These are phyloP conservation scores for Ceratonia siliqua DNA, from an alignment of 306 rosid genomes.

Conservation along the genomic window DNA sequence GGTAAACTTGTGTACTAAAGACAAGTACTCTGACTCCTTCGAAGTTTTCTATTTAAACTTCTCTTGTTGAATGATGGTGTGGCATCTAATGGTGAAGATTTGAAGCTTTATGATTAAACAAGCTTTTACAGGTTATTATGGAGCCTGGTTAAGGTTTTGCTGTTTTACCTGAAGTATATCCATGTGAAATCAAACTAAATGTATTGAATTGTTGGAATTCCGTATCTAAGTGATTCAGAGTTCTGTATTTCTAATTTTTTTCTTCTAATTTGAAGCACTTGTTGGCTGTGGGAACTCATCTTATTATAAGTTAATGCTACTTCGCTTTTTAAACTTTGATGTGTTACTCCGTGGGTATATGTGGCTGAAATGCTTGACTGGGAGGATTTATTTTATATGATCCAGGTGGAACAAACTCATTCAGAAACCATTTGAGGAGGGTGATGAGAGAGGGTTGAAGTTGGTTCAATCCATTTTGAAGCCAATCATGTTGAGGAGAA, in stretches of 20 bases:
- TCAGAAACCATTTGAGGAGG: conserved; percentile 96
- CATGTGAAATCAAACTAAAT: conserved; percentile 13
- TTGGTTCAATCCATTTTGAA: conserved; percentile 91
- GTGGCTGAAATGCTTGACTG: conserved; percentile 28
- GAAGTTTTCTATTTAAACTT: conserved; percentile 10
- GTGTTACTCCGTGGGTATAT: conserved; percentile 26
- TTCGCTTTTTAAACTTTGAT: conserved; percentile 17
- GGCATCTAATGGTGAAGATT: neutral
- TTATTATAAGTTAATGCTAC: conserved; percentile 7
- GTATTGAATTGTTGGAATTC: neutral
- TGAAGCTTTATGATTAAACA: neutral
- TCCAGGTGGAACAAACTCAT: conserved; percentile 96
- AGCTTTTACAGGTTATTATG: neutral
- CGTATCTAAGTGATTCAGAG: neutral
- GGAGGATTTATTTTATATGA: conserved; percentile 34
- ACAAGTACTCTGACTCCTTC: conserved; percentile 16
- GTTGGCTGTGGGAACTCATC: neutral
- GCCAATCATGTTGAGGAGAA: conserved; percentile 94
- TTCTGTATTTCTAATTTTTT: neutral
- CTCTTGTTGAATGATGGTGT: conserved; percentile 18
- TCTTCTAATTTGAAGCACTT: conserved; percentile 12
- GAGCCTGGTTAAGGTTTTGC: conserved; percentile 24
- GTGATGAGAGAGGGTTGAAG: conserved; percentile 88
- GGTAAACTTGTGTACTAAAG: conserved; percentile 5
- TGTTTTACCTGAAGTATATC: neutral